Evolutionary conservation across 1,284 basidiomycete species (phyloP), one percentile per base, ranked within the genome.

Genomic region (Marasmius tenuissimus): DNA sequence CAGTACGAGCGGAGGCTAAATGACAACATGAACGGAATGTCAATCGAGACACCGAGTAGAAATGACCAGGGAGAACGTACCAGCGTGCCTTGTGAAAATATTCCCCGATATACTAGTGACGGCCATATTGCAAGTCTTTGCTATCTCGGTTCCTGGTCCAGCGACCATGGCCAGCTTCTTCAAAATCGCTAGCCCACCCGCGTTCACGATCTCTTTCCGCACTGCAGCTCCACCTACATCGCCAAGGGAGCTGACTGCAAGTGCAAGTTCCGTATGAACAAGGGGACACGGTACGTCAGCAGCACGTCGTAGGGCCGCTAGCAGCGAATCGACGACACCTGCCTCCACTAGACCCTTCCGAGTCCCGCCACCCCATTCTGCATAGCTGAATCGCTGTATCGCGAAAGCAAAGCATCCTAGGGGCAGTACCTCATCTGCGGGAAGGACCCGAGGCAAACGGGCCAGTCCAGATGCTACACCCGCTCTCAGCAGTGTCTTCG

Each of bases 391-490:
- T 8, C 69, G 58, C 50, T 68, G 65, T 20, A 71, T 64, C 3
- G 69, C 67, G 48, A 70, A 71, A 0, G 69, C 69, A 35, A 70
- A 69, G 4, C 68, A 59, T 11, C 57, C 70, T 8, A 71, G 59
- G 2, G 68, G 69, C 47, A 16, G 10, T 4, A 54, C 16, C 9
- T 37, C 37, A 14, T 42, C 69, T n/a, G 66, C 57, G 6, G 67
- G 47, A 12, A 72, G 64, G 37, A 71, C 68, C 50, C 63, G 65
- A 14, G 71, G 70, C 18, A 71, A 27, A 12, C 70, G 63, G 22
- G 68, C 69, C 27, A 71, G 63, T n/a, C 68, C 69, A 35, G 57
- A 61, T 20, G 69, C 71, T n/a, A 67, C 56, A 4, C 66, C 70
- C 1, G 68, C 70, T 20, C 70, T 68, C 11, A 71, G 64, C 5